These are phyloP conservation scores for Colletotrichum sp. DNA, from an alignment of 2,329 filamentous ascomycete species.

Conservation along the genomic window DNA sequence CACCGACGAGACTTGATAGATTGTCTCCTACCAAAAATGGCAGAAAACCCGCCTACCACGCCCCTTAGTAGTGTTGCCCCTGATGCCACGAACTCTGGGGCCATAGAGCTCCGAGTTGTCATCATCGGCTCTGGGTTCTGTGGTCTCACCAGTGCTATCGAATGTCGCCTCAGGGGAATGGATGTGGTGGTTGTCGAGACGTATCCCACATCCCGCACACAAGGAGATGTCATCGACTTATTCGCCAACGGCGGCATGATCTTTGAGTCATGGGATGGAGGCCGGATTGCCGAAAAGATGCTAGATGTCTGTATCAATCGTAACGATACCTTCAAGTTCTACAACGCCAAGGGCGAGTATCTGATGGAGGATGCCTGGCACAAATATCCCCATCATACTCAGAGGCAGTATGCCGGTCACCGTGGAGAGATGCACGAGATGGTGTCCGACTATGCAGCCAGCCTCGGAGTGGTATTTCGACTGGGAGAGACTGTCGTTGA, in stretches of 20 bases:
- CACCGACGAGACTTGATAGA: not conserved
- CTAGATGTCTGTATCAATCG: not conserved
- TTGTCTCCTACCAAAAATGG: not conserved
- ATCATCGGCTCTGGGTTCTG: not conserved
- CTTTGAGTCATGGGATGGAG: not conserved
- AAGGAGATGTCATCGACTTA: not conserved
- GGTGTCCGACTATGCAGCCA: not conserved
- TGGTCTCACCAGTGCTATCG: not conserved
- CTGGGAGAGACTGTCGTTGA: not conserved
- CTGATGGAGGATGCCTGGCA: not conserved
- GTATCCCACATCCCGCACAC: not conserved
- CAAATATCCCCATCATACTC: not conserved
- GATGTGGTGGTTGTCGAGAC: not conserved
- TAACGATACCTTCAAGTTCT: not conserved
- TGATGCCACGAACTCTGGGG: not conserved
- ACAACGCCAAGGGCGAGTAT: not conserved
- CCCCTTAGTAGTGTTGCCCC: not conserved
- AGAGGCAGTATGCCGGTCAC: not conserved
- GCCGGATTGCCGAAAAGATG: not conserved
- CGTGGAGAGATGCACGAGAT: not conserved
- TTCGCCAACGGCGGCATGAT: not conserved
- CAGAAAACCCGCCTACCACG: not conserved
- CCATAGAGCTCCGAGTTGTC: not conserved
- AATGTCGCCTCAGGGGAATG: not conserved
- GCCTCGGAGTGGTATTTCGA: not conserved